These are phyloP conservation scores for Otatea glauca DNA, from an alignment of 176 grass and related monocot genomes.

Conservation along the genomic window DNA sequence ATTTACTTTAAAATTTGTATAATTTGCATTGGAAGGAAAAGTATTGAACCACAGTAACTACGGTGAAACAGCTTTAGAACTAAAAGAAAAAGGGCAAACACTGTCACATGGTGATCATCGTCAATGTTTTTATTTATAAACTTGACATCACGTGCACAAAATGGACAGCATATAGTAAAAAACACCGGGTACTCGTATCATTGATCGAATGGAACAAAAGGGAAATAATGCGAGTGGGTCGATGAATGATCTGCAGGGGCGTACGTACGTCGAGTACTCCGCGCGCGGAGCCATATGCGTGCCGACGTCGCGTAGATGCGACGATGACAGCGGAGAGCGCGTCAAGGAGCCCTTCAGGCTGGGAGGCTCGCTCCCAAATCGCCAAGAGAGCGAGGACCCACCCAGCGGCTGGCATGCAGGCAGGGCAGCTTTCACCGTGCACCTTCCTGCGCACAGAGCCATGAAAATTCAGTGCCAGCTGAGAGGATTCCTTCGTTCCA, in stretches of 20 bases:
- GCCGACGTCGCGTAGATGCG: constrained; percentile 28
- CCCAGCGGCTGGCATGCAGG: not conserved
- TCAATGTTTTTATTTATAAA: not conserved
- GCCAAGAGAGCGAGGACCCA: not conserved
- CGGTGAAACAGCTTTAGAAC: not conserved
- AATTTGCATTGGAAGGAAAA: too few species aligned
- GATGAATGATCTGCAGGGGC: not conserved
- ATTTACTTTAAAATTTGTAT: too few species aligned
- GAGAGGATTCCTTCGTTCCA: not conserved
- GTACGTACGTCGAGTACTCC: not conserved
- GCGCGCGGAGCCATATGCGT: not conserved
- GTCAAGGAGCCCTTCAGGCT: constrained; percentile 24
- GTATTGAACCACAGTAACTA: too few species aligned
- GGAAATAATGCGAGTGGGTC: not conserved
- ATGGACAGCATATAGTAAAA: not conserved
- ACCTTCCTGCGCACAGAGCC: not conserved
- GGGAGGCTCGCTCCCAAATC: not conserved
- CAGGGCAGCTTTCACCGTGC: not conserved
- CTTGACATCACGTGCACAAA: not conserved
- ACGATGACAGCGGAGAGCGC: constrained; percentile 28
- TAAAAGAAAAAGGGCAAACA: not conserved
- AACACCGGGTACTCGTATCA: not conserved
- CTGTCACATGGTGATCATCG: not conserved
- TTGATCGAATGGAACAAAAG: constrained; percentile 41
- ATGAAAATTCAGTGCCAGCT: constrained; percentile 9